Percentiles rank a stretch among this genome's conserved stretches.
Conservation (phyloP, 345 rosid species). For the Citropsis articulata region DNA sequence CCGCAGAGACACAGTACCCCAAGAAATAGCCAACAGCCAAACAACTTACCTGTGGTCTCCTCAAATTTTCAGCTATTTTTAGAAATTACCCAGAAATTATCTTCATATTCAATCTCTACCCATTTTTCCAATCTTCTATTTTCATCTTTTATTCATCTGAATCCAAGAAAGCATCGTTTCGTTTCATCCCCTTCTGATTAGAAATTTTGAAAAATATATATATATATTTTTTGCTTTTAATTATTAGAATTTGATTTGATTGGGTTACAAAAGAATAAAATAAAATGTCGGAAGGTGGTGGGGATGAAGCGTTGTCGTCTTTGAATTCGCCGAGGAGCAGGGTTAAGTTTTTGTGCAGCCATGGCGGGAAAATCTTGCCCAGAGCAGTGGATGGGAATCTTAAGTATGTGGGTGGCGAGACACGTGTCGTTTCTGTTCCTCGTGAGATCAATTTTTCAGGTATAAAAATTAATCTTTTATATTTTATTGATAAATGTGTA, state of each 20-base stretch:
- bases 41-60: background rate
- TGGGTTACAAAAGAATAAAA: background rate
- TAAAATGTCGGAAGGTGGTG: slow-evolving; percentile 16
- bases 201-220: background rate
- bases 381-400: slow-evolving; percentile 62
- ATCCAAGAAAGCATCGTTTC: background rate
- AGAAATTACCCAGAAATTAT: background rate
- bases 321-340: slow-evolving; percentile 34
- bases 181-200: background rate
- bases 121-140: background rate
- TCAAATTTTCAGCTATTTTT: background rate
- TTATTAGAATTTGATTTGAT: background rate
- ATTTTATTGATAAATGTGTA: background rate
- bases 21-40: background rate
- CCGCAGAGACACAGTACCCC: background rate
- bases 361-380: slow-evolving; percentile 86
- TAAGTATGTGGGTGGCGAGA: slow-evolving; percentile 49
- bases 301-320: slow-evolving; percentile 9
- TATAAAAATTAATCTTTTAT: slow-evolving; percentile 6
- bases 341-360: slow-evolving; percentile 79
- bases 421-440: slow-evolving; percentile 64
- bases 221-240: background rate
- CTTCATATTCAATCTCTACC: background rate
- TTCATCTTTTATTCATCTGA: background rate
- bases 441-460: slow-evolving; percentile 59